Base-by-base conservation (phyloP, 306 rosid genomes). In the Glycine soja region DNA sequence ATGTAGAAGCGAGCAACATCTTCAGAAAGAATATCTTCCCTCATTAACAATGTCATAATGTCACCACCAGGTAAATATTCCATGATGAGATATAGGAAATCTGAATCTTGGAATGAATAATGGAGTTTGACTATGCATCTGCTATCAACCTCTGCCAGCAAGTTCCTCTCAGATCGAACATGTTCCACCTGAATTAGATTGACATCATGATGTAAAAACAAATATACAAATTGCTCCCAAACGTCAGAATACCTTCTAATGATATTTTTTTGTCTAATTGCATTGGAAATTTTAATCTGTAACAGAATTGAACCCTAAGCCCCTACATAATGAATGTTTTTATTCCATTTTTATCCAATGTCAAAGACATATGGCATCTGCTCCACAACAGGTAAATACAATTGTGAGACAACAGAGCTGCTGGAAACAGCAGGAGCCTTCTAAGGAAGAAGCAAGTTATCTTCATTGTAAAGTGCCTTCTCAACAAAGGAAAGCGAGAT, bases 1-100 rank as follows among this genome's bases (percentile, higher is more conserved):
- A 93, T 93, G 88, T 96, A 96, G 87, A 96, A 96, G 14, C 97
- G 88, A 36, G 98, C 97, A 88, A 92, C 91, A 70, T 93, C 91
- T 87, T 93, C 99, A 48, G 99, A 89, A 80, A 96, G 94, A 80
- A 85, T 85, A 87, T 96, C 99, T 88, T 96, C 97, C 76, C 99
- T 96, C 99, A 96, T 96, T 84, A 96, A 74, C 83, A 96, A 87
- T 73, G 99, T 96, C 99, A 96, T 96, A 51, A 93, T 96, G 87
- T 96, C 99, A 73, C 99, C 99, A 75, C 99, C 99, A 67, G 97
- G 99, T 88, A 96, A 88, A 84, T 96, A 96, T 87, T 96, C 99
- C 99, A 96, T 93, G 84, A 96, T 96, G 74, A 96, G 99, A 87
- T 96, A 96, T 65, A 96, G 83, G 88, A 88, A 96, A 76, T 96